Percentiles rank a stretch among this genome's conserved stretches.
phyloP scores from a whole-genome alignment of 2,329 filamentous ascomycete genomes.

The Aspergillus neotritici region DNA sequence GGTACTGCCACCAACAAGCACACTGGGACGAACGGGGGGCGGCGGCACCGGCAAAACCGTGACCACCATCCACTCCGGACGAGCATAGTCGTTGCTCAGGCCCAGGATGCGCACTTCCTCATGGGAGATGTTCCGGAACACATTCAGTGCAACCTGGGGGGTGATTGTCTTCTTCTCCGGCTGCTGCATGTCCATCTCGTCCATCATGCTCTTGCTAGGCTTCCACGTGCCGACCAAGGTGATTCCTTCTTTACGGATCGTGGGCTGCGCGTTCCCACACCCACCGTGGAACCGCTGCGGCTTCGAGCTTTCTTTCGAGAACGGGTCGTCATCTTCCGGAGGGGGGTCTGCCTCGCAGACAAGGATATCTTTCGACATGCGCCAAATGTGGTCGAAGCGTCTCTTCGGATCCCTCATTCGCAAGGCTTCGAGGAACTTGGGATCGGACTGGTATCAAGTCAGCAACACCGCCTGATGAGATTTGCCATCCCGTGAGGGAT shows the following conservation, averaged over 20 bases:
- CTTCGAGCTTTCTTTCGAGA: conserved; percentile 57
- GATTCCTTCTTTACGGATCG: conserved; percentile 79
- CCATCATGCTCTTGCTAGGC: conserved; percentile 66
- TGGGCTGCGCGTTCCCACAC: conserved; percentile 86
- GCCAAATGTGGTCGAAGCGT: conserved; percentile 89
- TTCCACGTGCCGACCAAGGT: conserved; percentile 74
- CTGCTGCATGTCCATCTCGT: conserved; percentile 53
- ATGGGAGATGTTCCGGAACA: conserved; percentile 79
- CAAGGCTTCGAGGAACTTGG: conserved; percentile 75
- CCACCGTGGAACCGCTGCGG: conserved; percentile 67
- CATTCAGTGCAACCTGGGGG: conserved; percentile 75
- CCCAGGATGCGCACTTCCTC: conserved; percentile 81
- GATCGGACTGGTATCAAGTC: conserved; percentile 63
- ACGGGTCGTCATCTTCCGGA: conserved; percentile 62
- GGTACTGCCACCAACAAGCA: conserved; percentile 91
- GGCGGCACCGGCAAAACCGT: conserved; percentile 93
- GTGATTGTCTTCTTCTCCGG: conserved; percentile 78
- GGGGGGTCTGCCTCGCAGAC: conserved; percentile 74
- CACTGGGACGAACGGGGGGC: conserved; percentile 90
- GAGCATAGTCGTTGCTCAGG: conserved; percentile 87
- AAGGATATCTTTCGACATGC: conserved; percentile 81
- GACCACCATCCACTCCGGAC: conserved; percentile 97
- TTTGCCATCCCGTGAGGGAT: conserved; percentile 55
- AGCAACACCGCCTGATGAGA: conserved; percentile 47
- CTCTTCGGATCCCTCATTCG: conserved; percentile 85